Percentiles rank a stretch among this genome's conserved stretches.
Conservation (phyloP, 306 rosid genomes). For the Medicago ruthenica region DNA sequence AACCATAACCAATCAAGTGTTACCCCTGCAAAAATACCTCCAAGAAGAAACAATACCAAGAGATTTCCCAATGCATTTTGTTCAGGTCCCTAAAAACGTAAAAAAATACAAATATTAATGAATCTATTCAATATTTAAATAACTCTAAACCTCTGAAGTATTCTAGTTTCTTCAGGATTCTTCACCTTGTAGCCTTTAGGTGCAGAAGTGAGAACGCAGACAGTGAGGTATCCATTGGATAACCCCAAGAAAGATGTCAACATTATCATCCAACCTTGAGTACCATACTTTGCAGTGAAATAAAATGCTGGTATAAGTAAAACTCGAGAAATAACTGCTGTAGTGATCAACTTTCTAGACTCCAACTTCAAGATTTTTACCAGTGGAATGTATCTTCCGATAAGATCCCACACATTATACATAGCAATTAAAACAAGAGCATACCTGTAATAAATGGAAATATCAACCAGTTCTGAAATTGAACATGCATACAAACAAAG, state of each 20-base stretch:
- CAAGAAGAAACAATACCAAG: constrained; percentile 72
- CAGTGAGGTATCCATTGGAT: constrained; percentile 81
- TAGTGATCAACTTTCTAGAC: constrained; percentile 63
- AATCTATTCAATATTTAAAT: neutral
- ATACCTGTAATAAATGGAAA: constrained; percentile 58
- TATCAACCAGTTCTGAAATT: neutral
- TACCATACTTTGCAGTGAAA: constrained; percentile 80
- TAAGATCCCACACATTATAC: constrained; percentile 72
- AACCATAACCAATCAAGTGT: constrained; percentile 93
- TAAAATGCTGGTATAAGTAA: constrained; percentile 80
- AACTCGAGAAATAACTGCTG: constrained; percentile 51
- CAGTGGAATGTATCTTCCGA: constrained; percentile 85
- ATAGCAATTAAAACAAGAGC: constrained; percentile 78
- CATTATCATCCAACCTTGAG: constrained; percentile 87
- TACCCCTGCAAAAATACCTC: constrained; percentile 85
- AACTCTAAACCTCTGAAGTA: neutral
- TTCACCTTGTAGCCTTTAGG: constrained; percentile 87
- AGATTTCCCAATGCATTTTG: constrained; percentile 94
- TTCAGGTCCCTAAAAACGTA: constrained; percentile 76
- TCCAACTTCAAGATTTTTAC: constrained; percentile 57
- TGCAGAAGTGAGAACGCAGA: constrained; percentile 79
- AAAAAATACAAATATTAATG: neutral
- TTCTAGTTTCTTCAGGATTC: constrained; percentile 8
- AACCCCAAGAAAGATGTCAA: constrained; percentile 80
- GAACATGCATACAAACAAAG: neutral